Conservation (phyloP, 345 rosid genomes). For the Linum lewisii region DNA sequence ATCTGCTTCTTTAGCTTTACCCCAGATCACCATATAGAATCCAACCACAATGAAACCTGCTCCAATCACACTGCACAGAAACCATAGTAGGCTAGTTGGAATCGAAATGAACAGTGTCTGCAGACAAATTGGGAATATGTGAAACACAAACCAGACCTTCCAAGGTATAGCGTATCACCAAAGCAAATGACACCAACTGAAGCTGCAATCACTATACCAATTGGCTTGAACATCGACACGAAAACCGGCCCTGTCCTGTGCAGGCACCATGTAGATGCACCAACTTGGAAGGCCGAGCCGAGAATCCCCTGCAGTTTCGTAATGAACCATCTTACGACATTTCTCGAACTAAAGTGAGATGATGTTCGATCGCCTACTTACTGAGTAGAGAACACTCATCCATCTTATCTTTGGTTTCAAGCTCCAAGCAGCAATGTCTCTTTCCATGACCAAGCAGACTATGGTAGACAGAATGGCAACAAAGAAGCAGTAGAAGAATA, state of each 20-base stretch:
- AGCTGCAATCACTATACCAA: conserved; percentile 46
- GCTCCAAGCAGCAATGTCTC: conserved; percentile 34
- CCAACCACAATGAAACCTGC: conserved; percentile 34
- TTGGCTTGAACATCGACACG: conserved; percentile 60
- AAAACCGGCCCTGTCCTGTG: conserved; percentile 50
- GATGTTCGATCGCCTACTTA: conserved; percentile 4
- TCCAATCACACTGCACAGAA: conserved; percentile 38
- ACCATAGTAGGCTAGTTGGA: neutral
- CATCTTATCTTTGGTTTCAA: conserved; percentile 20
- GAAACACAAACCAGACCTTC: conserved; percentile 48
- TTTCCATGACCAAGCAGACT: conserved; percentile 21
- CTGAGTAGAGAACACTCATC: conserved; percentile 22
- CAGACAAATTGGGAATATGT: neutral
- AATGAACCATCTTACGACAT: neutral
- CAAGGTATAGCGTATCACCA: conserved; percentile 46
- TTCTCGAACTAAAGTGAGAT: neutral
- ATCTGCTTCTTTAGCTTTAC: conserved; percentile 35
- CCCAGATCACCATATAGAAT: conserved; percentile 55
- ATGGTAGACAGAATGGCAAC: conserved; percentile 18
- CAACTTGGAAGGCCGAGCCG: conserved; percentile 5
- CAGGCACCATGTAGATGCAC: neutral
- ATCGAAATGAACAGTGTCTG: neutral
- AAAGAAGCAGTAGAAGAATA: conserved; percentile 16
- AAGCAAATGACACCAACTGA: conserved; percentile 33
- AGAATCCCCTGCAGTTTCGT: neutral